phyloP scores from a whole-genome alignment of 2,329 filamentous ascomycete species.

The Colletotrichum sp. region DNA sequence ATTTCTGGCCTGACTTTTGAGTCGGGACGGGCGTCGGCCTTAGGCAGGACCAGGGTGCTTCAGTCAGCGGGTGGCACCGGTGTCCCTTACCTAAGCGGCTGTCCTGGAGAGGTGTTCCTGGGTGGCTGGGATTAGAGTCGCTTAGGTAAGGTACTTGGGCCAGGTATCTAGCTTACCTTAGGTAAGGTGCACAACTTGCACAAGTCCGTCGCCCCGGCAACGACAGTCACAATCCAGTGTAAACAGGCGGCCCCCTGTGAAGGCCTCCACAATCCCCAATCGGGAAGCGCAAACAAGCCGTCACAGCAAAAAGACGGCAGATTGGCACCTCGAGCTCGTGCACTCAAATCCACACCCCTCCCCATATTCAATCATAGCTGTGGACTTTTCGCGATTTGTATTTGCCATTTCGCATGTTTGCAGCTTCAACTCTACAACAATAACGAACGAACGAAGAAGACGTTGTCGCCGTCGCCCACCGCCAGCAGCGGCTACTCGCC shows the following conservation, averaged over 20 bases:
- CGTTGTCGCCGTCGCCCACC: conserved; percentile 26
- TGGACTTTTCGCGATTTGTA: background rate
- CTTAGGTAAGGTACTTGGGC: background rate
- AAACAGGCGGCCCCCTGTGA: conserved; percentile 6
- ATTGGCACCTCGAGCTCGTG: background rate
- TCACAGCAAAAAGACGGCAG: background rate
- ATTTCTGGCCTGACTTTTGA: background rate
- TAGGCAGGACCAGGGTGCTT: background rate
- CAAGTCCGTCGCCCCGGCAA: conserved; percentile 7
- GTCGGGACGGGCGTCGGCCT: background rate
- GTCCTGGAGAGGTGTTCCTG: background rate
- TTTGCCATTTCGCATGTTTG: background rate
- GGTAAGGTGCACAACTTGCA: background rate
- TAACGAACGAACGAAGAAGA: background rate
- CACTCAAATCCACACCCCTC: conserved; percentile 19
- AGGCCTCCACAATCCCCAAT: conserved; percentile 14
- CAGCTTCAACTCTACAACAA: conserved; percentile 24
- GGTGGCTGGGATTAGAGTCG: background rate
- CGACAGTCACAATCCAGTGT: background rate
- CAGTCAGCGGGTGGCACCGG: background rate
- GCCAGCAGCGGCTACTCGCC: conserved; percentile 31
- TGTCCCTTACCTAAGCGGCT: background rate
- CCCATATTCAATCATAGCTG: conserved; percentile 17
- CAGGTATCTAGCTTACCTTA: background rate
- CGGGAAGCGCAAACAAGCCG: conserved; percentile 21